Conservation (phyloP, 2,329 filamentous ascomycete species). For the Xylariomycetidae sp. region DNA sequence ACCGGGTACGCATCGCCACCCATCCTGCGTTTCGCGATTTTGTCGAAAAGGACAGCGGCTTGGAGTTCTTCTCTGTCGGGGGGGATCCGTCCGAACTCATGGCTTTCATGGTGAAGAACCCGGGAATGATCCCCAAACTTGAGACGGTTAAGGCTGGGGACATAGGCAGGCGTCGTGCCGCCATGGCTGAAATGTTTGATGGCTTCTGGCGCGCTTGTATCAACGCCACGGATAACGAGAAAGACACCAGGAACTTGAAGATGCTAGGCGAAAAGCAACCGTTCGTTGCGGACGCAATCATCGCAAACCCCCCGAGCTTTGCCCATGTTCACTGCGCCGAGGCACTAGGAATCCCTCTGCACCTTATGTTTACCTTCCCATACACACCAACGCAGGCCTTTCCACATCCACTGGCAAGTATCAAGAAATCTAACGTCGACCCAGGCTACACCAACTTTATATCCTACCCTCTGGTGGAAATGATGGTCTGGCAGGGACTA, state of each 20-base stretch:
- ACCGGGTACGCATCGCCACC: slow-evolving; percentile 73
- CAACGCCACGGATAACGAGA: slow-evolving; percentile 66
- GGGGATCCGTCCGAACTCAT: slow-evolving; percentile 78
- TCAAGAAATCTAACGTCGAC: slow-evolving; percentile 69
- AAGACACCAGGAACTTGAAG: slow-evolving; percentile 54
- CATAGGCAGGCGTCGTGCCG: slow-evolving; percentile 59
- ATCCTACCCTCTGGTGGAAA: slow-evolving; percentile 73
- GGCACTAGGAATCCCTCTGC: slow-evolving; percentile 69
- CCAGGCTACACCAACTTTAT: slow-evolving; percentile 74
- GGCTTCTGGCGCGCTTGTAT: slow-evolving; percentile 79
- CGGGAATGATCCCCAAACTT: slow-evolving; percentile 69
- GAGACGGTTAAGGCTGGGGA: slow-evolving; percentile 71
- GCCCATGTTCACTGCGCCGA: slow-evolving; percentile 78
- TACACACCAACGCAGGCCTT: slow-evolving; percentile 73
- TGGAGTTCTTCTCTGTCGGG: slow-evolving; percentile 78
- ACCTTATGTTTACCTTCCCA: slow-evolving; percentile 87
- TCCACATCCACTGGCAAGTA: slow-evolving; percentile 72
- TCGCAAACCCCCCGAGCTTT: slow-evolving; percentile 77
- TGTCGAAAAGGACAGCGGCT: slow-evolving; percentile 63
- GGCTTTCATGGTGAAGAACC: slow-evolving; percentile 87
- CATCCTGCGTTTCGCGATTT: slow-evolving; percentile 75
- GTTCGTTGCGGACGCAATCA: slow-evolving; percentile 74
- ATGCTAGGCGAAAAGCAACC: slow-evolving; percentile 59
- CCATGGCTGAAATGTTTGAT: slow-evolving; percentile 79
- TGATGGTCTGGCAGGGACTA: slow-evolving; percentile 88